phyloP scores from a whole-genome alignment of 345 rosid species.

The Psidium friedrichsthalianum region DNA sequence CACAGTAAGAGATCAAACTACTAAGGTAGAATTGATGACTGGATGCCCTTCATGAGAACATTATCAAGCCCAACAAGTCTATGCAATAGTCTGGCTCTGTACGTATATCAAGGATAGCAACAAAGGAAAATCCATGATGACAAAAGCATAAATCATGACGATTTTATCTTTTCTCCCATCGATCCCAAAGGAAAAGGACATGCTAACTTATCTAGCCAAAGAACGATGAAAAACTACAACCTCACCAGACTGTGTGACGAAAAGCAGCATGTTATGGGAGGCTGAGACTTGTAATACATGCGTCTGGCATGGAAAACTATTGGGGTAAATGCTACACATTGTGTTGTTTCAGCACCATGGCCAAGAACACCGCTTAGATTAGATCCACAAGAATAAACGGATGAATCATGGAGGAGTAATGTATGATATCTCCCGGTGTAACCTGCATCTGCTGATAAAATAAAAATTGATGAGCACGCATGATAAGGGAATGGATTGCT shows the following conservation, averaged over 20 bases:
- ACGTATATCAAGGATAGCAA: not conserved
- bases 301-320: slow-evolving; percentile 50
- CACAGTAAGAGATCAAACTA: not conserved
- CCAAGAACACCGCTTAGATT: slow-evolving; percentile 88
- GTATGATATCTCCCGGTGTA: slow-evolving; percentile 87
- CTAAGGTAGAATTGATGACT: not conserved
- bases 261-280: slow-evolving; percentile 90
- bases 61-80: not conserved
- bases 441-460: slow-evolving; percentile 70
- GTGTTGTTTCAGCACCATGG: slow-evolving; percentile 90
- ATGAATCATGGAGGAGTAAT: slow-evolving; percentile 71
- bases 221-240: slow-evolving; percentile 20
- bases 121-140: not conserved
- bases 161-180: not conserved
- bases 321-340: slow-evolving; percentile 69
- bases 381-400: slow-evolving; percentile 86
- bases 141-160: not conserved
- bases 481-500: not conserved
- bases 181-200: not conserved
- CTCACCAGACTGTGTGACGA: slow-evolving; percentile 81
- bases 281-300: slow-evolving; percentile 82
- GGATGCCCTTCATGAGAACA: not conserved
- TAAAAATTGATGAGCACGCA: slow-evolving; percentile 1
- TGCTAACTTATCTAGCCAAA: not conserved
- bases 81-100: not conserved